These are phyloP conservation scores for Aspergillus latus DNA, from an alignment of 2,329 filamentous ascomycete species.

Conservation along the genomic window DNA sequence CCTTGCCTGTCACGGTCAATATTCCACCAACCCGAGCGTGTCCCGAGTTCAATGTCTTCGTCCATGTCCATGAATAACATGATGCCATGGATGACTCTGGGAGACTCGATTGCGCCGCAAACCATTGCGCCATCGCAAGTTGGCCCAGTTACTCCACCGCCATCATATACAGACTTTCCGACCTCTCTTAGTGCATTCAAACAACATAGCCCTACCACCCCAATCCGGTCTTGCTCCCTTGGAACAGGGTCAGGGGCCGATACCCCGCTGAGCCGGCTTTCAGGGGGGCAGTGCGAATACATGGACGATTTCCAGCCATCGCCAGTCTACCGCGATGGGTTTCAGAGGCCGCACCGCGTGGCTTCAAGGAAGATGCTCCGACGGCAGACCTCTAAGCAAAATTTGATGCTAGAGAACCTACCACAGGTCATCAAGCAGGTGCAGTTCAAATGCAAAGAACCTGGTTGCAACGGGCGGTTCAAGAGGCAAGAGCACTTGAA, in stretches of 20 bases:
- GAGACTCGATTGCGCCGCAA: constrained; percentile 36
- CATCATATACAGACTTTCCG: constrained; percentile 40
- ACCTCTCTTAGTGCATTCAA: constrained; percentile 36
- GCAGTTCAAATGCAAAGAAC: constrained; percentile 43
- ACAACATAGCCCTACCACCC: constrained; percentile 38
- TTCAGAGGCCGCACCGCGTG: constrained; percentile 33
- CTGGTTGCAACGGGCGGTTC: constrained; percentile 48
- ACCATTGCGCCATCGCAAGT: constrained; percentile 41
- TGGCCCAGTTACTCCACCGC: constrained; percentile 37
- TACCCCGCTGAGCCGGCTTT: constrained; percentile 38
- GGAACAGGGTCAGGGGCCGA: constrained; percentile 37
- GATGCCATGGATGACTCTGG: constrained; percentile 36
- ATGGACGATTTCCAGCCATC: constrained; percentile 38
- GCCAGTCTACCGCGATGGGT: constrained; percentile 33
- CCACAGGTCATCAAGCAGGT: constrained; percentile 43
- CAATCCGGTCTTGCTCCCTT: constrained; percentile 37
- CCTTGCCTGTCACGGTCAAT: constrained; percentile 41
- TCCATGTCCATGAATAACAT: constrained; percentile 41
- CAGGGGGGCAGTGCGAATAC: constrained; percentile 36
- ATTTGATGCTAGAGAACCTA: constrained; percentile 37
- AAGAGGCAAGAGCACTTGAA: constrained; percentile 52
- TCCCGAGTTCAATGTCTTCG: constrained; percentile 35
- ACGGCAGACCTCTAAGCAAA: constrained; percentile 36
- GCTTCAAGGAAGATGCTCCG: constrained; percentile 33
- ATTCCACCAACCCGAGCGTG: constrained; percentile 38